Base-by-base conservation (phyloP, 257 asterid species). In the Forsythia suspensa region DNA sequence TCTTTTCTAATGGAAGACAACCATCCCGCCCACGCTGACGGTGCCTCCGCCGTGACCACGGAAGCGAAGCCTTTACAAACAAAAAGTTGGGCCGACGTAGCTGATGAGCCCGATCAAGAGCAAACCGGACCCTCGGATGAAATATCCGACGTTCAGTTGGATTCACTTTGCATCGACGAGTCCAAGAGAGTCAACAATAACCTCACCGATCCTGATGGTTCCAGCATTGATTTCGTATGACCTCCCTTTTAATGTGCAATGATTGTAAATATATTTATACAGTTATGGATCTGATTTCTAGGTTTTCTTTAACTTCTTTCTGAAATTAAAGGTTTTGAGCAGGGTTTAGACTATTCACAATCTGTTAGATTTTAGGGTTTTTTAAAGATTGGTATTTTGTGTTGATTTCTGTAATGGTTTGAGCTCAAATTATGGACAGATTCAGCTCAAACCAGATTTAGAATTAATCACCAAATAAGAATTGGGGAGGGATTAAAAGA, bases 61-160 rank as follows among this genome's bases (percentile, higher is more conserved):
- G 48, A 20, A 18, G 46, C 37, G 34, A 63, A 61, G 40, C 79
- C 79, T 4, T 8, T 37, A 8, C 72, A 61, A 38, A 59, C 21
- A 36, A 11, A 11, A 10, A 51, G 72, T 3, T 76, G 65, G 79
- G 79, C 79, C 20, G 79, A 86, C 52, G 87, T 81, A 46, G 87
- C 89, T 37, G 89, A 86, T 0, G 89, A 86, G 1, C 80, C 42
- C n/a, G 83, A 52, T 65, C 51, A 21, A 67, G 76, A 77, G 67
- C 4, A 52, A 46, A 70, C 68, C 59, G 86, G 41, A 20, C 46
- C 78, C 37, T 80, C 83, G 1, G 40, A 42, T 42, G 46, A 42
- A 4, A 42, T 57, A 48, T 6, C 74, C 15, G 79, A 73, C 4
- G n/a, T 24, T 29, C 43, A 73, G 0, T 46, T 87, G 29, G 85